Percentiles rank a stretch among this genome's conserved stretches.
These are phyloP conservation scores for Capsicum pubescens DNA, from an alignment of 257 asterid genomes.

Conservation along the genomic window DNA sequence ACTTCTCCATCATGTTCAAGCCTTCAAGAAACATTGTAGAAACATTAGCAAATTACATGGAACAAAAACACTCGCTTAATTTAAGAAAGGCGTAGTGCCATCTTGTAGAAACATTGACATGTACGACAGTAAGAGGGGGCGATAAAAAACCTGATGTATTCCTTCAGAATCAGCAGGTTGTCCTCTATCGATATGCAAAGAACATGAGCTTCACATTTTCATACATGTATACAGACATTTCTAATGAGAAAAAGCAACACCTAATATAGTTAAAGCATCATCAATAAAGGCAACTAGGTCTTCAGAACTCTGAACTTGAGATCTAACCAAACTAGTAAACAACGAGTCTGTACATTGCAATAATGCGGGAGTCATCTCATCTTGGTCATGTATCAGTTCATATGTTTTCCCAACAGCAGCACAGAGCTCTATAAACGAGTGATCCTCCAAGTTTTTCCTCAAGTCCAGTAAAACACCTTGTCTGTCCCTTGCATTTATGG, in stretches of 20 bases:
- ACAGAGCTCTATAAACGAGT: constrained; percentile 58
- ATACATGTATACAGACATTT: not conserved
- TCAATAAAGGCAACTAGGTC: constrained; percentile 62
- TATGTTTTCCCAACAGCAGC: constrained; percentile 54
- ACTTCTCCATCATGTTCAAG: not conserved
- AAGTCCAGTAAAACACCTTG: constrained; percentile 37
- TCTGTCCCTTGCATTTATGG: constrained; percentile 44
- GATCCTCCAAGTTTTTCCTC: constrained; percentile 50
- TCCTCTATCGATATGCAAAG: not conserved
- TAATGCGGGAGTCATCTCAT: constrained; percentile 33
- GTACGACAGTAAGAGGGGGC: not conserved
- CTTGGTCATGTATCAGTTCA: constrained; percentile 38
- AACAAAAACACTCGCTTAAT: not conserved
- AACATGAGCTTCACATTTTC: not conserved
- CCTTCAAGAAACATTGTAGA: not conserved
- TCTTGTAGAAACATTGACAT: not conserved
- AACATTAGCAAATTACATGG: not conserved
- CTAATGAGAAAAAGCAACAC: constrained; percentile 32
- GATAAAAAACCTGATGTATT: not conserved
- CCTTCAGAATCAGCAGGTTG: not conserved
- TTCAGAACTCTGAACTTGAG: constrained; percentile 52
- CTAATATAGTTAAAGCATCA: constrained; percentile 43
- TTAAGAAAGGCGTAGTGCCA: not conserved
- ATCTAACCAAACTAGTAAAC: constrained; percentile 34
- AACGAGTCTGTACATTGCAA: constrained; percentile 38